Evolutionary conservation across 2,329 filamentous ascomycete species (phyloP).

Genomic region (Orbilia javanica): DNA sequence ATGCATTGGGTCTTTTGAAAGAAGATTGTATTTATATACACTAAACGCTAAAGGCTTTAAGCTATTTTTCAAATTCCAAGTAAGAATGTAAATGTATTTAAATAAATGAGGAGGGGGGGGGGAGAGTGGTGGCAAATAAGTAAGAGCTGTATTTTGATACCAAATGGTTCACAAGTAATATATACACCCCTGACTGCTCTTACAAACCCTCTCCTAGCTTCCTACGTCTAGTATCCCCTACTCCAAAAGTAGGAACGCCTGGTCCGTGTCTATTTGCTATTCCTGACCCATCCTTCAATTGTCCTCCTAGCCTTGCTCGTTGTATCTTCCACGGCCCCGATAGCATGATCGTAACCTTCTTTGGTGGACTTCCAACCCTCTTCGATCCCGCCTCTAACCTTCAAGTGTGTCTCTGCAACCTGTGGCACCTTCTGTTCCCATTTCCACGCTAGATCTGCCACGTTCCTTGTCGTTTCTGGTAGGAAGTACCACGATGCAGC

Average conservation of each 20-base stretch:
- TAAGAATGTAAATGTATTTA: conserved; percentile 12
- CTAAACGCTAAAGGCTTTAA: conserved; percentile 26
- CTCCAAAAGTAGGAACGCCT: neutral
- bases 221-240: neutral
- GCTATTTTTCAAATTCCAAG: conserved; percentile 3
- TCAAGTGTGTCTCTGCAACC: conserved; percentile 83
- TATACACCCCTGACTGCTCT: conserved; percentile 8
- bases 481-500: conserved; percentile 86
- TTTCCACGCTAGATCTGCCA: conserved; percentile 86
- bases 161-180: conserved; percentile 9
- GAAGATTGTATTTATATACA: conserved; percentile 15
- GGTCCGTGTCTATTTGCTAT: conserved; percentile 71
- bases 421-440: conserved; percentile 92
- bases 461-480: conserved; percentile 90
- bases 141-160: conserved; percentile 14
- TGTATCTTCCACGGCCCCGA: conserved; percentile 75
- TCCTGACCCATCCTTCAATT: conserved; percentile 89
- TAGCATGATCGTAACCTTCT: conserved; percentile 78
- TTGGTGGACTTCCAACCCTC: conserved; percentile 79
- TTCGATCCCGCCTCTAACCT: conserved; percentile 76
- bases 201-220: neutral
- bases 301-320: conserved; percentile 71
- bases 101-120: neutral
- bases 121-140: too few species aligned
- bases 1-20: neutral